phyloP scores from a whole-genome alignment of 768 basidiomycete species.

The Hortiboletus campestris region DNA sequence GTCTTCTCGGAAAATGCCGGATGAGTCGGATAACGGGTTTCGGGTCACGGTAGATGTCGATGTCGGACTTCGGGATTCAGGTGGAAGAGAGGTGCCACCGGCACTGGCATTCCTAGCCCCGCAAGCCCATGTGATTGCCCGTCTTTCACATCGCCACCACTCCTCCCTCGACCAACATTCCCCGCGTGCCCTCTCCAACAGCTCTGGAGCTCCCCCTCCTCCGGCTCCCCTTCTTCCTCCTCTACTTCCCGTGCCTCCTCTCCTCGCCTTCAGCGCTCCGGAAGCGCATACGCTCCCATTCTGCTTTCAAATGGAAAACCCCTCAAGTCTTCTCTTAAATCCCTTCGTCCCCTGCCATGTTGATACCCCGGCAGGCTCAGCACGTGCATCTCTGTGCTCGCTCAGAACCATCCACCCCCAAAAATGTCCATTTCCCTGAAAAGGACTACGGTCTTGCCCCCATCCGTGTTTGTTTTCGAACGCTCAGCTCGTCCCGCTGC shows the following conservation, averaged over 20 bases:
- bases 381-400: conserved; percentile 33
- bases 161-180: conserved; percentile 16
- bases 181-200: conserved; percentile 20
- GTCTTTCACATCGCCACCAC: conserved; percentile 21
- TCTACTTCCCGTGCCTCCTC: neutral
- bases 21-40: too few species aligned
- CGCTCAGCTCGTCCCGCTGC: conserved; percentile 69
- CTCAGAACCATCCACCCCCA: conserved; percentile 69
- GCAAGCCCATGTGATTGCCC: conserved; percentile 25
- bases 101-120: too few species aligned
- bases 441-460: conserved; percentile 59
- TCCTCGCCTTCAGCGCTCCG: conserved; percentile 22
- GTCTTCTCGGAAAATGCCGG: neutral
- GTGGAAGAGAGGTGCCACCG: too few species aligned
- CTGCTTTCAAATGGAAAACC: conserved; percentile 77
- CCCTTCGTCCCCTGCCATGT: conserved; percentile 23
- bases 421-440: conserved; percentile 87
- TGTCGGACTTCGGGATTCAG: too few species aligned
- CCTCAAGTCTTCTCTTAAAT: conserved; percentile 83
- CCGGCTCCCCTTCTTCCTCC: neutral
- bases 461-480: conserved; percentile 58
- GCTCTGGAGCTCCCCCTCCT: conserved; percentile 25
- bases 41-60: too few species aligned
- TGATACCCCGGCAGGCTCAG: neutral
- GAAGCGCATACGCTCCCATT: conserved; percentile 40